Percentiles rank a stretch among this genome's conserved stretches.
Evolutionary conservation across 768 basidiomycete genomes (phyloP).

Genomic region (Hortiboletus campestris): DNA sequence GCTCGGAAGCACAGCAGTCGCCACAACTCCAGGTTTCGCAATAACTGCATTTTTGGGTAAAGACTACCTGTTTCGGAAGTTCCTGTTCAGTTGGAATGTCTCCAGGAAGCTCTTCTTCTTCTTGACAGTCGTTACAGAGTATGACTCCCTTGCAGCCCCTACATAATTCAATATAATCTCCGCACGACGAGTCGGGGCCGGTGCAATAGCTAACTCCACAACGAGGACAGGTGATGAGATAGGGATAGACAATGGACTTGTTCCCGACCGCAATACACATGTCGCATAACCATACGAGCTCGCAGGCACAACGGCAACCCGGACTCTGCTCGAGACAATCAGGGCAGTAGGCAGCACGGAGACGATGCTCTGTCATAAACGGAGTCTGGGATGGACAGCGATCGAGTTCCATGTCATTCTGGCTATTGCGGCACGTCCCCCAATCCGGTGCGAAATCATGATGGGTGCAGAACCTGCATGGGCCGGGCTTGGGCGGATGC

Average conservation of each 20-base stretch:
- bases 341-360: background rate
- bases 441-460: background rate
- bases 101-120: constrained; percentile 10
- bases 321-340: constrained; percentile 1
- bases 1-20: background rate
- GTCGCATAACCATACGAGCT: background rate
- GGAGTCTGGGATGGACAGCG: constrained; percentile 10
- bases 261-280: background rate
- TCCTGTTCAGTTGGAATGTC: background rate
- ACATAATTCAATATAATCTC: background rate
- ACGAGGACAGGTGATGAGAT: constrained; percentile 13
- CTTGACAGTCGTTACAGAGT: constrained; percentile 9
- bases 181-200: background rate
- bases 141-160: constrained; percentile 3
- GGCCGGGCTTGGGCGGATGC: constrained; percentile 12
- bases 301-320: constrained; percentile 3
- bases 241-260: background rate
- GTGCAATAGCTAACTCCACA: constrained; percentile 12
- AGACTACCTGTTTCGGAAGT: background rate
- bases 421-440: background rate
- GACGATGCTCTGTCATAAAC: background rate
- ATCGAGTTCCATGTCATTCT: background rate
- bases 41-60: background rate
- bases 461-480: constrained; percentile 2
- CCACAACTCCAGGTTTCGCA: constrained; percentile 10